Conservation (phyloP, 495 filamentous ascomycete species). For the Cercophora newfieldiana region DNA sequence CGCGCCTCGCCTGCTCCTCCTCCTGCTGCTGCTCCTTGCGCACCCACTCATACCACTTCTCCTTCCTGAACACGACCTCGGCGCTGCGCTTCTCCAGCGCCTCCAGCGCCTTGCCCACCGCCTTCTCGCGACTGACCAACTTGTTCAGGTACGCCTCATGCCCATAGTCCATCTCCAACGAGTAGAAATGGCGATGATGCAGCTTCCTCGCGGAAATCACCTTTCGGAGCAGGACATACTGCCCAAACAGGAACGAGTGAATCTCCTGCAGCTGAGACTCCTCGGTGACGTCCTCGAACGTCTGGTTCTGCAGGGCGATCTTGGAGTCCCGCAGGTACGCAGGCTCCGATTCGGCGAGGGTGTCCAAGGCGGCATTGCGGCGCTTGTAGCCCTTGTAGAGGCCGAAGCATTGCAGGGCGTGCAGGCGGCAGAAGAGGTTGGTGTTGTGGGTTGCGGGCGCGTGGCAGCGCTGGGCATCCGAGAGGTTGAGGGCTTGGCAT, state of each 20-base stretch:
- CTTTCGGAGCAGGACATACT: constrained; percentile 47
- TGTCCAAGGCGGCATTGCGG: constrained; percentile 47
- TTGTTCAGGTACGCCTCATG: constrained; percentile 48
- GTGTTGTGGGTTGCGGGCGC: constrained; percentile 41
- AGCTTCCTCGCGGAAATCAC: constrained; percentile 54
- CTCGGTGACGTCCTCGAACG: constrained; percentile 39
- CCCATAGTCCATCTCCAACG: constrained; percentile 46
- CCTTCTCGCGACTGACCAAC: constrained; percentile 43
- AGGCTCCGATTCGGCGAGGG: constrained; percentile 36
- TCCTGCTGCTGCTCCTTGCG: constrained; percentile 45
- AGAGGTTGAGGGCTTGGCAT: constrained; percentile 44
- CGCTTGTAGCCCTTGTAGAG: constrained; percentile 54
- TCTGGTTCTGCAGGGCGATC: constrained; percentile 42
- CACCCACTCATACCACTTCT: constrained; percentile 54
- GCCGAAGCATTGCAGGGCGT: constrained; percentile 48
- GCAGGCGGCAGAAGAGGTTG: constrained; percentile 50
- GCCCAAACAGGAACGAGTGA: constrained; percentile 43
- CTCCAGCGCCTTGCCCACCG: constrained; percentile 45
- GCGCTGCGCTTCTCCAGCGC: constrained; percentile 48
- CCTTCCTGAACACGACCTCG: constrained; percentile 47
- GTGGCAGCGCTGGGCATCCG: constrained; percentile 38
- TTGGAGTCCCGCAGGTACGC: constrained; percentile 37
- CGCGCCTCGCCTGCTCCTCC: constrained; percentile 47
- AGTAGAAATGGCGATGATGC: constrained; percentile 56
- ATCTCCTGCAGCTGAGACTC: constrained; percentile 43